A percentile compares a stretch with the other conserved stretches of the same genome.
Conservation (phyloP, 1,284 basidiomycete species). For the Cyathus olla region DNA sequence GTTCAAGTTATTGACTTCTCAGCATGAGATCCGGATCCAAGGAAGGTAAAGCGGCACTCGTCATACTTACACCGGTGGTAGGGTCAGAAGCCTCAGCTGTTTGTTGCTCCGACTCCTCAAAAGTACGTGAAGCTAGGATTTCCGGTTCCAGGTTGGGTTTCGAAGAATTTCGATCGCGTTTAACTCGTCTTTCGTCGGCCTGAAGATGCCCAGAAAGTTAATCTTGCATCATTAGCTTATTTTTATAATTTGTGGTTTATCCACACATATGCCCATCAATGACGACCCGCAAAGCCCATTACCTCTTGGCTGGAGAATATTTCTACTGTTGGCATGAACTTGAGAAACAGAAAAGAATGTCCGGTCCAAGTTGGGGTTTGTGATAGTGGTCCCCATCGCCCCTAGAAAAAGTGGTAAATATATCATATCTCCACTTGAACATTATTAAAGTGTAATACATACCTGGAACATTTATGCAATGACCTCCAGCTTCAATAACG, state of each 20-base stretch:
- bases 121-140: too few species aligned
- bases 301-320: constrained; percentile 12
- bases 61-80: too few species aligned
- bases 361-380: constrained; percentile 19
- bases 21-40: too few species aligned
- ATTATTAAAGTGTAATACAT: not conserved
- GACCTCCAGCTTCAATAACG: constrained; percentile 17
- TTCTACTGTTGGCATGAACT: constrained; percentile 6
- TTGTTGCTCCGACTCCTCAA: too few species aligned
- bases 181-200: constrained; percentile 7
- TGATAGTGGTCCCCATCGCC: constrained; percentile 13
- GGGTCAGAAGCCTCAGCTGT: too few species aligned
- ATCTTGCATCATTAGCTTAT: constrained; percentile 5
- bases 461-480: constrained; percentile 11
- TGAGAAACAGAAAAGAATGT: constrained; percentile 15
- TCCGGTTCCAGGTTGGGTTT: constrained; percentile 27
- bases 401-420: constrained; percentile 4
- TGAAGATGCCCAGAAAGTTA: constrained; percentile 12
- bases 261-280: constrained; percentile 8
- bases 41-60: too few species aligned
- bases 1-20: too few species aligned
- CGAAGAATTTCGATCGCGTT: constrained; percentile 17
- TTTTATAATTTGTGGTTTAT: not conserved
- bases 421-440: not conserved
- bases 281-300: constrained; percentile 24